Evolutionary conservation across 495 filamentous ascomycete genomes (phyloP), one percentile per base, ranked within the genome.

Genomic region (Choiromyces venosus): DNA sequence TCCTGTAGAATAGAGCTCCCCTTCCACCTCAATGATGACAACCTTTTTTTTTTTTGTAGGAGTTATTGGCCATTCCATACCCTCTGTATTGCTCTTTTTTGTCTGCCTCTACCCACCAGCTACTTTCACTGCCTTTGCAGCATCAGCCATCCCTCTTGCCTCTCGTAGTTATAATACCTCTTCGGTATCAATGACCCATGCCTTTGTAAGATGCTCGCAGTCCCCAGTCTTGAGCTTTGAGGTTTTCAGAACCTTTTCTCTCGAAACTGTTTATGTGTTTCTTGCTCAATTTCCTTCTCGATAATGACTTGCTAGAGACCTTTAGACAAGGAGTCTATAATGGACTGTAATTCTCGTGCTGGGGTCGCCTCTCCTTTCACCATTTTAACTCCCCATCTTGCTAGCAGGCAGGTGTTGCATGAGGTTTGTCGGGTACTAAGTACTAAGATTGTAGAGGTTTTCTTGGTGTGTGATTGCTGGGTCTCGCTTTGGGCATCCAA

Each of bases 181-280:
- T 14, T 72, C 39, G 37, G 73, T 75, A 72, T 66, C 69, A 72
- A 75, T 69, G 21, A 75, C 66, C 21, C 25, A 52, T 6, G 52
- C 73, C 40, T 75, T 69, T 40, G 35, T 75, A 52, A 72, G 66
- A 5, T 66, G 46, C 42, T 69, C 69, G 61, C 73, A 3, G n/a
- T 75, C 66, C 9, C 8, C 38, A 18, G 70, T 75, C 46, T 25
- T 56, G 56, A 44, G 44, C 69, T 64, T 64, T 35, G 18, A 52
- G 35, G n/a, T 69, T 66, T 72, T 69, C 8, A 64, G 46, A 9
- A 75, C 38, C 65, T 66, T 71, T 75, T 75, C 39, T 75, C 39
- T 12, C 52, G 39, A 39, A 75, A 72, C 66, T 75, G 46, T 21
- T 46, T 67, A 46, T 33, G 65, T 8, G 72, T 75, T 69, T 75